Evolutionary conservation across 2,329 filamentous ascomycete genomes (phyloP), one percentile per base, ranked within the genome.

Genomic region (Colletotrichum cordylinicola): DNA sequence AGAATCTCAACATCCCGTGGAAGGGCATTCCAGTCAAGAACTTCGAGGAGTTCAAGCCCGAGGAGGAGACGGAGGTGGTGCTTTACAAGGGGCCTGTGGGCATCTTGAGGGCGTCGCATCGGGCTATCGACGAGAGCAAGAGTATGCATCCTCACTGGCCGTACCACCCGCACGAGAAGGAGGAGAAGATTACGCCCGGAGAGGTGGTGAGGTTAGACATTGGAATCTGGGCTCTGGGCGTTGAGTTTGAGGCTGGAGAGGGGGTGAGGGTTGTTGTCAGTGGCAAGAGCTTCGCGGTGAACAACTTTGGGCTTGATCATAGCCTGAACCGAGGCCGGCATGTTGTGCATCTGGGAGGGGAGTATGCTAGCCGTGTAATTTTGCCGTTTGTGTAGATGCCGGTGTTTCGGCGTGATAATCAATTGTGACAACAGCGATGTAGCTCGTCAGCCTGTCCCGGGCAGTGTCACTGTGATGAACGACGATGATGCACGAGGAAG

Each of bases 131-230:
- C 56, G 71, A 78, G 68, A 37, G 16, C 2, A 75, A 74, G 33
- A 79, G 78, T 29, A 82, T 82, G 76, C 81, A 82, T 31, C 78
- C 79, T 1, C 74, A 81, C 33, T 82, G 79, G 79, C 81, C 81
- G 10, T 81, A 65, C 27, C 72, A 74, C 9, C 60, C 60, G n/a
- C 72, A 71, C 29, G 60, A 61, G 16, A 70, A 58, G 35, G 72
- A 74, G 67, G 67, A 70, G 21, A 74, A 74, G 37, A 39, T 79
- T 33, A 21, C 64, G 3, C 80, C 79, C 1, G 81, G 80, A 1
- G 72, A 70, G 2, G 73, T 82, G 10, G 80, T 81, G 16, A 75
- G 75, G 55, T 60, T 82, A 9, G 81, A 82, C 12, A 80, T 82
- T 39, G 80, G 79, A 1, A 81, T 82, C 39, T 82, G 81, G 81